Conservation (phyloP, 805 yeast genomes). For the Schizosaccharomyces lindneri region DNA sequence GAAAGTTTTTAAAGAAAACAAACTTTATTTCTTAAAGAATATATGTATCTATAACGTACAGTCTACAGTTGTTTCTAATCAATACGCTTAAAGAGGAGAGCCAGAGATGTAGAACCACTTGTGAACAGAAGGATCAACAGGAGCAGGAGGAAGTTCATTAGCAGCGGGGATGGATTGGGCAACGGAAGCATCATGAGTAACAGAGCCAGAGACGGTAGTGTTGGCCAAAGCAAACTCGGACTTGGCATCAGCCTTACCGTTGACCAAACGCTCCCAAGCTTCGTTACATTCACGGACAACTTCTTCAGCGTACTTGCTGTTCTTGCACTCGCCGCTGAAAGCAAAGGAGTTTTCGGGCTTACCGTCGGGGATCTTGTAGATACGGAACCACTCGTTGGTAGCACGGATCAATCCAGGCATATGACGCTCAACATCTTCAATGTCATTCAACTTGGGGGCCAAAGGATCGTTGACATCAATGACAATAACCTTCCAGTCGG, state of each 20-base stretch:
- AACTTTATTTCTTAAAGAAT: no score
- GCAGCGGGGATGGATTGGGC: conserved; percentile 37
- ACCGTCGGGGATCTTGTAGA: conserved; percentile 94
- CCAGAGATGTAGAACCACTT: conserved; percentile 90
- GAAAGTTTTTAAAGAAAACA: no score
- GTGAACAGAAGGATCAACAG: conserved; percentile 88
- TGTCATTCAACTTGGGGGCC: conserved; percentile 64
- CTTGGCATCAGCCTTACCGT: conserved; percentile 32
- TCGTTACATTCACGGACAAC: conserved; percentile 58
- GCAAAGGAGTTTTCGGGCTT: conserved; percentile 92
- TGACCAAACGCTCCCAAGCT: conserved; percentile 59
- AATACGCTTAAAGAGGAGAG: conserved; percentile 8
- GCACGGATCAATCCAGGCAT: conserved; percentile 85
- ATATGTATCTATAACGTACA: no score
- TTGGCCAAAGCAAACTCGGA: conserved; percentile 54
- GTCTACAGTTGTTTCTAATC: background rate
- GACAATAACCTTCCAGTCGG: conserved; percentile 92
- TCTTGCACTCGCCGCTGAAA: conserved; percentile 80
- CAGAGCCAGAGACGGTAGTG: conserved; percentile 39
- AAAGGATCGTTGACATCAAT: conserved; percentile 72
- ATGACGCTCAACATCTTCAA: conserved; percentile 70
- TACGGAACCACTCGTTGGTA: conserved; percentile 94
- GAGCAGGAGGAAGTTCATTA: conserved; percentile 50
- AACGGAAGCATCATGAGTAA: conserved; percentile 8
- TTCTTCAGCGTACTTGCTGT: conserved; percentile 64